Conservation (phyloP, 2,329 filamentous ascomycete species). For the Sordariomycetes sp. region DNA sequence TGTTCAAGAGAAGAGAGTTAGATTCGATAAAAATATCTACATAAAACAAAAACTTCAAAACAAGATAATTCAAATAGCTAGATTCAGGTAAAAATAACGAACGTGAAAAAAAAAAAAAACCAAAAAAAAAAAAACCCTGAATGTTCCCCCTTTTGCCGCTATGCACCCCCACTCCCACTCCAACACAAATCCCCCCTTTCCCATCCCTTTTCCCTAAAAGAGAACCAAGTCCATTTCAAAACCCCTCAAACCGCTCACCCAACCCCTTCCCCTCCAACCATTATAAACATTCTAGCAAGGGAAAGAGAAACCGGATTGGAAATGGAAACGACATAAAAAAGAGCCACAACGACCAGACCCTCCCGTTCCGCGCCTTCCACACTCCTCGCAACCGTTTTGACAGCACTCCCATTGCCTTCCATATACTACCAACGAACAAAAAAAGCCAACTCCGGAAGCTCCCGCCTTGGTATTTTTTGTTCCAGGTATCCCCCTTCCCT, state of each 20-base stretch:
- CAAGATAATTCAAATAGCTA: not conserved
- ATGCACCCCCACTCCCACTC: constrained; percentile 4
- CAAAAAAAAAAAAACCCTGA: not conserved
- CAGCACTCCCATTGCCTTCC: constrained; percentile 6
- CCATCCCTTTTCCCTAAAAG: not conserved
- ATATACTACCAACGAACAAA: constrained; percentile 1
- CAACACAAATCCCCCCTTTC: no score
- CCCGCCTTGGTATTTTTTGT: not conserved
- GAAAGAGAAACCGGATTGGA: constrained; percentile 10
- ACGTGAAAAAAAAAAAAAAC: not conserved
- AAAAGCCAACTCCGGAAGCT: constrained; percentile 1
- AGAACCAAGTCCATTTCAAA: not conserved
- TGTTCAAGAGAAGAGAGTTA: not conserved
- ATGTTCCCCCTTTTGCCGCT: constrained; percentile 3
- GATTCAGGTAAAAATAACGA: constrained; percentile 2
- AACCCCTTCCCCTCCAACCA: not conserved
- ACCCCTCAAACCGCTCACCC: no score
- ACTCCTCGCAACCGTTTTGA: not conserved
- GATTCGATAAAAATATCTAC: not conserved
- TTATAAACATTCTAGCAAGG: constrained; percentile 4
- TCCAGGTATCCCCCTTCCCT: constrained; percentile 1
- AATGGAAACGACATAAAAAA: constrained; percentile 7
- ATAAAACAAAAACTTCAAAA: not conserved
- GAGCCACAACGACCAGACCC: constrained; percentile 8
- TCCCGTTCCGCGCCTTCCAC: constrained; percentile 3